Base-by-base conservation (phyloP, 768 basidiomycete species). In the Nidula microcarpa region DNA sequence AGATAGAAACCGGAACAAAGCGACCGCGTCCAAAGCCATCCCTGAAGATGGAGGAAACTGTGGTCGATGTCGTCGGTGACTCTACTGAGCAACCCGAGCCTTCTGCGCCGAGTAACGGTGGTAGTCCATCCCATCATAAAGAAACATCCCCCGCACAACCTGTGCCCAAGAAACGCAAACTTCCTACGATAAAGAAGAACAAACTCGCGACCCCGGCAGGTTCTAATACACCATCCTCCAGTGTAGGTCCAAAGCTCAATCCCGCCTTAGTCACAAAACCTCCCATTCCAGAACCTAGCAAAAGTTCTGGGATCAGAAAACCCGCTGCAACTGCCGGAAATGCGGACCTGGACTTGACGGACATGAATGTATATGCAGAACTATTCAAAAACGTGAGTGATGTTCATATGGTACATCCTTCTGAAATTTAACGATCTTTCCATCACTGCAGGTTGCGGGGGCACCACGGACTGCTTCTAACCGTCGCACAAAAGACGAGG, bases 131-230 rank as follows among this genome's bases (percentile, higher is more conserved):
- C 18, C 61, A 57, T 16, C 55, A 56, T 39, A 71, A 70, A 34
- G 73, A 72, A 9, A 61, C 66, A 23, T 64, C 71, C 10, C 61
- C 70, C 3, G 54, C 62, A n/a, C 53, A 62, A 7, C 66, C 73
- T 16, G 70, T 72, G n/a, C 62, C 66, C n/a, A 85, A 81, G 72
- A 87, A 84, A 64, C 78, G 73, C 37, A 89, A 87, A 62, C 72
- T 85, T 17, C 84, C 86, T 0, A 69, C 79, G n/a, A 87, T 87
- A 55, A 86, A 80, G 72, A 86, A 87, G 69, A 81, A 74, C 66
- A 85, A 86, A 57, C 47, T 48, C 13, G 52, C 67, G 0, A 57
- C 60, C 4, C 33, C 67, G 16, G 65, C 64, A 37, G 57, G 68
- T 14, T 53, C 56, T 11, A 49, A 64, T 10, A 64, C 62, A 23